Evolutionary conservation across 371 early-diverging fungal genomes (phyloP), one percentile per base, ranked within the genome.

Genomic region (Conidiobolus incongruus): DNA sequence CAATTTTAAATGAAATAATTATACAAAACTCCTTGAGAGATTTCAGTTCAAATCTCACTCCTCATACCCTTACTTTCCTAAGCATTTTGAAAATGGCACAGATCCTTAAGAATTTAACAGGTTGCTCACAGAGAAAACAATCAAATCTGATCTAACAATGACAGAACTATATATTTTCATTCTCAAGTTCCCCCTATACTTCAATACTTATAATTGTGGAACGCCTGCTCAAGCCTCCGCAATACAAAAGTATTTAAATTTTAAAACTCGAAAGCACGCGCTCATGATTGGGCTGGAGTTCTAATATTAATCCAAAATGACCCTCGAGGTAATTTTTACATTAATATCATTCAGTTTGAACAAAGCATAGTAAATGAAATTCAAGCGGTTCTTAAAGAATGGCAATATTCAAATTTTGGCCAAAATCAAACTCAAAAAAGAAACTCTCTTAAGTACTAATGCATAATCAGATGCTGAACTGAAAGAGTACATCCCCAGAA

Each of bases 401-500:
- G 5, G 8, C 6, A 6, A 43, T 10, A 31, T 31, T 21, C 2
- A 34, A 2, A 26, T 35, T 24, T 26, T 37, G 15, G 20, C 15
- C 4, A 19, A 3, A n/a, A 36, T 45, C 22, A 10, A 11, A 4
- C 17, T 26, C 26, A 22, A 16, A 20, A 24, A 23, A 11, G 45
- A 45, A 19, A 19, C 16, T 2, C 24, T 19, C 13, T 36, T 36
- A 3, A 36, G 45, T 28, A 3, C 1, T 2, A 11, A 34, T 4
- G 15, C 35, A 8, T 8, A 26, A 26, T 35, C 45, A 16, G 22
- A 36, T 4, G 16, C 29, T 5, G 19, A n/a, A n/a, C n/a, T n/a
- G n/a, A n/a, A n/a, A n/a, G n/a, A n/a, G n/a, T n/a, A n/a, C 16
- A 37, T 45, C 28, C 12, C 22, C 1, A 23, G 44, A 16, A 55